Percentiles rank a stretch among this genome's conserved stretches.
Evolutionary conservation across 1,284 basidiomycete genomes (phyloP).

Genomic region (Austroboletus novae-zelandiae): DNA sequence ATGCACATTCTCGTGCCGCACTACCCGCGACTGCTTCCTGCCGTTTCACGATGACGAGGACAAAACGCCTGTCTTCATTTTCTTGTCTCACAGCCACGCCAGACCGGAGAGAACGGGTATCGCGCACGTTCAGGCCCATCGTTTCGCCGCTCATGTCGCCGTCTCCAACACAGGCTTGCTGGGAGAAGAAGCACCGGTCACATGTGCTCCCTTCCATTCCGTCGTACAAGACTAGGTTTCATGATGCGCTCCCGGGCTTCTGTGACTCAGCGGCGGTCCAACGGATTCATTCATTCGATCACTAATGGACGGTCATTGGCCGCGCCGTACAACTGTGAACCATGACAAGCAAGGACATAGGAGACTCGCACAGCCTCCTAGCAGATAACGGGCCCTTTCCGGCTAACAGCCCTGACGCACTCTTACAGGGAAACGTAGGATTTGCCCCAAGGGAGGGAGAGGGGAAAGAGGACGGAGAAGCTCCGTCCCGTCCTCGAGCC

Average conservation of each 20-base stretch:
- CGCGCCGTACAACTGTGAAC: conserved; percentile 1
- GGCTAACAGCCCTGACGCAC: no score
- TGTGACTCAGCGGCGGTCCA: conserved; percentile 14
- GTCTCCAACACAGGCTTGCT: conserved; percentile 7
- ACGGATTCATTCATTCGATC: conserved; percentile 16
- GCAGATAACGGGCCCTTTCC: background rate
- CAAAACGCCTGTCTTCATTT: background rate
- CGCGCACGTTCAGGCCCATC: background rate
- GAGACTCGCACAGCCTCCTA: conserved; percentile 3
- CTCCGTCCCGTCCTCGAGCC: conserved; percentile 13
- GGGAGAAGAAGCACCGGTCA: conserved; percentile 1
- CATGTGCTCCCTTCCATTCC: conserved; percentile 8
- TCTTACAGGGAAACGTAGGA: no score
- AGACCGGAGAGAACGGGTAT: background rate
- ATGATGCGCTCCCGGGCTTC: conserved; percentile 5
- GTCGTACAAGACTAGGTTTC: conserved; percentile 5
- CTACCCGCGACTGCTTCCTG: background rate
- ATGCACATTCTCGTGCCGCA: background rate
- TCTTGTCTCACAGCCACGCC: background rate
- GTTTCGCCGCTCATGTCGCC: background rate
- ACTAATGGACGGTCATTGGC: conserved; percentile 1
- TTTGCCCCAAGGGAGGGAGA: background rate
- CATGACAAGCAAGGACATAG: background rate
- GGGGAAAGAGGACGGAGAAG: background rate
- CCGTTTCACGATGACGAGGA: no score